Evolutionary conservation across 1,284 basidiomycete species (phyloP), one percentile per base, ranked within the genome.

Genomic region (Malassezia sp.): DNA sequence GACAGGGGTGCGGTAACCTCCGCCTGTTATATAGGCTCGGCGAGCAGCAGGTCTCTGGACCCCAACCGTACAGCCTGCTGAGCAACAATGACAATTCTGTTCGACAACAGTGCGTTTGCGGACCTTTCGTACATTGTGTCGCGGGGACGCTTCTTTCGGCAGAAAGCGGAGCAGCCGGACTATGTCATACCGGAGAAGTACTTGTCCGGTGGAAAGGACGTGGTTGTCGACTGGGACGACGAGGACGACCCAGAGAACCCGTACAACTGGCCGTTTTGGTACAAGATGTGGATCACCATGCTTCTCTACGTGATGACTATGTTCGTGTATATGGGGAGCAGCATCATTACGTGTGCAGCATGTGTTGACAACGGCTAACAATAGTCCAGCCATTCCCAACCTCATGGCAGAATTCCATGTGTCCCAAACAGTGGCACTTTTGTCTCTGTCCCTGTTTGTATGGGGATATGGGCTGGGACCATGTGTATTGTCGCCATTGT

Each of bases 361-460:
- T n/a, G n/a, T n/a, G n/a, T n/a, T n/a, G n/a, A n/a, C n/a, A n/a
- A n/a, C n/a, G n/a, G n/a, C n/a, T n/a, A n/a, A n/a, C n/a, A n/a
- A n/a, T n/a, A n/a, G n/a, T n/a, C 79, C 78, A 1, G 76, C 76
- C 1, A 67, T 80, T 23, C 61, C 78, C 21, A 74, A 11, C 52
- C 77, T 49, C 64, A 70, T 15, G 75, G 12, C 12, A 4, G 45
- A 44, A 10, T 61, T 57, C 20, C 14, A 39, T 23, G 38, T 56
- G 26, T 45, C 47, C 5, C 28, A 22, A 5, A 45, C 53, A 12
- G 30, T 52, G 10, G 57, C 59, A 1, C 49, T 54, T 2, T 48
- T 64, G 9, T 39, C 49, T n/a, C 20, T 64, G 2, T 51, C 54
- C 3, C 54, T 64, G 10, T 64, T 62, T 22, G 61, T 64, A 14